Conservation (phyloP, 2,329 filamentous ascomycete genomes). For the Xylaria sp. region DNA sequence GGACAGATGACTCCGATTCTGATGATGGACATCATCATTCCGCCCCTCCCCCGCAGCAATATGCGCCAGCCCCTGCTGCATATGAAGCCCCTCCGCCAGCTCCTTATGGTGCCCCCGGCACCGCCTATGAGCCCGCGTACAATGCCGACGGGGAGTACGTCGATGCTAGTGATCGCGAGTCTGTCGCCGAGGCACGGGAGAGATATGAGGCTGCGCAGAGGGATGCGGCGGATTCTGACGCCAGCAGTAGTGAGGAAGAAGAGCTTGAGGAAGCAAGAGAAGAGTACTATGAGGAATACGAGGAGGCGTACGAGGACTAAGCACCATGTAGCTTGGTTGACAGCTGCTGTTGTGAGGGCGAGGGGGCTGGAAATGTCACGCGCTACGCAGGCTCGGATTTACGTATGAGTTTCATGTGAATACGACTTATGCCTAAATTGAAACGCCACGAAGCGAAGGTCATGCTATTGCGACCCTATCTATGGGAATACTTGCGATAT, state of each 20-base stretch:
- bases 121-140: conserved; percentile 43
- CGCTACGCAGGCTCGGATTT: neutral
- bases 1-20: conserved; percentile 38
- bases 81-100: conserved; percentile 9
- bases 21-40: conserved; percentile 35
- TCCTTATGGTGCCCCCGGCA: conserved; percentile 39
- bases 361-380: neutral
- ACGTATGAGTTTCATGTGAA: neutral
- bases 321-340: too few species aligned
- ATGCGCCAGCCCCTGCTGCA: conserved; percentile 12
- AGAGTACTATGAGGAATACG: conserved; percentile 56
- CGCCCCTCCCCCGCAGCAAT: conserved; percentile 15
- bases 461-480: neutral
- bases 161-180: conserved; percentile 48
- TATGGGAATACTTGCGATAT: neutral
- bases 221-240: conserved; percentile 48
- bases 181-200: conserved; percentile 46
- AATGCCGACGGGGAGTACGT: conserved; percentile 51
- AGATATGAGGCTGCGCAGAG: conserved; percentile 50
- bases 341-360: neutral
- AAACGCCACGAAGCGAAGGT: too few species aligned
- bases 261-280: conserved; percentile 57
- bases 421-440: neutral
- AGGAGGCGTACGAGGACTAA: conserved; percentile 50
- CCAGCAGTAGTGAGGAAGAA: conserved; percentile 58